Conservation (phyloP, 75 land plant genomes). For the Pinus tabuliformis region DNA sequence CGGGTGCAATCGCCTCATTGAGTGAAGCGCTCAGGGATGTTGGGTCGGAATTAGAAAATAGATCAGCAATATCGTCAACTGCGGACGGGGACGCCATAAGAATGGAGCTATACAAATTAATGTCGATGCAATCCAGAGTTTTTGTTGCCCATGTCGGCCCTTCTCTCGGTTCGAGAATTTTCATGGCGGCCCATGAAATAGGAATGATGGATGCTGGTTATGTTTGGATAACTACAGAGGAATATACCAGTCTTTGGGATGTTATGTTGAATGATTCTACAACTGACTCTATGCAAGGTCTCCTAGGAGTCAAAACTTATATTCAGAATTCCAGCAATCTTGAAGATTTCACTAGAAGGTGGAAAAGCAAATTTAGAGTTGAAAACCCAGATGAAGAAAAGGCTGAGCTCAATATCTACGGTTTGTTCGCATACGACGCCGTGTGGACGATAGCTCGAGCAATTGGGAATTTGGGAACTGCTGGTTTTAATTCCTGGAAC, state of each 20-base stretch:
- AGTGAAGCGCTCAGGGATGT: constrained; percentile 27
- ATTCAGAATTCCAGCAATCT: too few species aligned
- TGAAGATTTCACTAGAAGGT: too few species aligned
- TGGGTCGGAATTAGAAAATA: constrained; percentile 19
- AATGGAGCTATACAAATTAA: constrained; percentile 29
- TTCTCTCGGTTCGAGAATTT: constrained; percentile 17
- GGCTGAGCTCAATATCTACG: constrained; percentile 3
- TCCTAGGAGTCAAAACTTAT: too few species aligned
- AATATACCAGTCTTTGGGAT: constrained; percentile 9
- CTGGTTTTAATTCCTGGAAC: constrained; percentile 35
- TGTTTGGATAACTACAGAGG: constrained; percentile 50
- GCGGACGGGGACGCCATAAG: constrained; percentile 18
- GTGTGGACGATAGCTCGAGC: constrained; percentile 37
- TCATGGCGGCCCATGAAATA: constrained; percentile 28
- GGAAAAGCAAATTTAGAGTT: too few species aligned
- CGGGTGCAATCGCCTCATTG: constrained; percentile 26
- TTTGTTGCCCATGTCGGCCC: constrained; percentile 43
- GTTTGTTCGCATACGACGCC: constrained; percentile 41
- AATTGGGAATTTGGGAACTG: constrained; percentile 11
- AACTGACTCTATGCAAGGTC: constrained; percentile 36
- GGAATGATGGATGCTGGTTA: constrained; percentile 50
- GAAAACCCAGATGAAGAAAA: too few species aligned
- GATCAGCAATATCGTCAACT: constrained; percentile 29
- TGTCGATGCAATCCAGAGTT: constrained; percentile 41
- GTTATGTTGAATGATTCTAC: constrained; percentile 15